These are phyloP conservation scores for Phytophthora pluvialis DNA, from an alignment of 352 stramenopile species.

Conservation along the genomic window DNA sequence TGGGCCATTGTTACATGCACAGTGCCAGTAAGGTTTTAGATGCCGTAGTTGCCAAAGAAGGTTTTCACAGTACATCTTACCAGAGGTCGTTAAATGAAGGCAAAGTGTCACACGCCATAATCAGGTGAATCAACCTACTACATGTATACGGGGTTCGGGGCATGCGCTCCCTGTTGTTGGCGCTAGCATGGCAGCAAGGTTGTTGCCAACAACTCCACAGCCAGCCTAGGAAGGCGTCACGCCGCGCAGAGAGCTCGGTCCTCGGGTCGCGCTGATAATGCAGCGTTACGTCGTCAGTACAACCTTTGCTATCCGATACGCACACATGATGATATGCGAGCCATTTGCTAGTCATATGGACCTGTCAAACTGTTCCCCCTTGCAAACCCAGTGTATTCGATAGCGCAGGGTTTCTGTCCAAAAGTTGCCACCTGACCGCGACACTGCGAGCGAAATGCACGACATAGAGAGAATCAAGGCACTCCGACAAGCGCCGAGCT, in stretches of 20 bases:
- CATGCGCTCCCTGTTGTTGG: no score
- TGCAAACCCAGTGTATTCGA: constrained; percentile 3
- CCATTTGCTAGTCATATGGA: background rate
- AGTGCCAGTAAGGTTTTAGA: no score
- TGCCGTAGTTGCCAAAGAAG: no score
- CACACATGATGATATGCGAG: background rate
- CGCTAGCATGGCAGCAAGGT: no score
- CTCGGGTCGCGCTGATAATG: background rate
- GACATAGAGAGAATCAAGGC: constrained; percentile 30
- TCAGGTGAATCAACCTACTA: no score
- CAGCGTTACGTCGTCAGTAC: no score
- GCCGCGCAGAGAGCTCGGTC: constrained; percentile 3
- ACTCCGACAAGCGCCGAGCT: constrained; percentile 13
- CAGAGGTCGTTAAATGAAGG: no score
- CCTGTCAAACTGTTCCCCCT: background rate
- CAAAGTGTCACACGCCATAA: no score
- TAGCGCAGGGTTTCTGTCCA: background rate
- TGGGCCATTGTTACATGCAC: no score
- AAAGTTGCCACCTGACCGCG: constrained; percentile 11
- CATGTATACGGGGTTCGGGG: no score
- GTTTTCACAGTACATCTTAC: no score
- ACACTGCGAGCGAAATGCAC: constrained; percentile 32
- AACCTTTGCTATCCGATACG: background rate
- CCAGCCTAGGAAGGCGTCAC: no score
- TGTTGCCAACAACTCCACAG: constrained; percentile 2